phyloP scores from a whole-genome alignment of 1,284 basidiomycete species.

The Spongispora temasekensis region DNA sequence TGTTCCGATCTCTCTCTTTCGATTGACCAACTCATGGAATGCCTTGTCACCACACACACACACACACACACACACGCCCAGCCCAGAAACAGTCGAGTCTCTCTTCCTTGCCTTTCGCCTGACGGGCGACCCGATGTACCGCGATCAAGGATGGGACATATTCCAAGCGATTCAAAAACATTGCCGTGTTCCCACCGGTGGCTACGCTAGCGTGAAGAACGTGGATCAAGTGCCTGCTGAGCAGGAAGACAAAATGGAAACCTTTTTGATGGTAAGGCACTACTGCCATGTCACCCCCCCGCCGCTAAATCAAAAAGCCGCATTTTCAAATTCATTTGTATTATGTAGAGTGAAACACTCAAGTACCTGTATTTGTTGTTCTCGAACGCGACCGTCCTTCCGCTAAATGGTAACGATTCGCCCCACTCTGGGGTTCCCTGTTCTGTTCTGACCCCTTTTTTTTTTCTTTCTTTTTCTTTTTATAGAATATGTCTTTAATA shows the following conservation, averaged over 20 bases:
- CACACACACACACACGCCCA: constrained; percentile 28
- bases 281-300: no score
- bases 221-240: constrained; percentile 73
- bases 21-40: no score
- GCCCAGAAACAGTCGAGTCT: constrained; percentile 94
- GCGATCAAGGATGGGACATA: constrained; percentile 86
- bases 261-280: constrained; percentile 86
- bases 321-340: constrained; percentile 1
- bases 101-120: constrained; percentile 87
- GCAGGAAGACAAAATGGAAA: constrained; percentile 92
- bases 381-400: constrained; percentile 69
- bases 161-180: constrained; percentile 89
- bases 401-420: constrained; percentile 76
- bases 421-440: no score
- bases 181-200: constrained; percentile 74
- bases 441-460: constrained; percentile 13
- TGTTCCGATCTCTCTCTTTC: constrained; percentile 14
- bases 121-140: constrained; percentile 82
- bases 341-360: constrained; percentile 78
- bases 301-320: no score
- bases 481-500: constrained; percentile 95
- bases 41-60: neutral
- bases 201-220: constrained; percentile 84
- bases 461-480: no score
- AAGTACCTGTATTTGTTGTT: constrained; percentile 96